Percentiles rank a stretch among this genome's conserved stretches.
phyloP scores from a whole-genome alignment of 192 early-diverging fungal species.

The Backusella westeae region DNA sequence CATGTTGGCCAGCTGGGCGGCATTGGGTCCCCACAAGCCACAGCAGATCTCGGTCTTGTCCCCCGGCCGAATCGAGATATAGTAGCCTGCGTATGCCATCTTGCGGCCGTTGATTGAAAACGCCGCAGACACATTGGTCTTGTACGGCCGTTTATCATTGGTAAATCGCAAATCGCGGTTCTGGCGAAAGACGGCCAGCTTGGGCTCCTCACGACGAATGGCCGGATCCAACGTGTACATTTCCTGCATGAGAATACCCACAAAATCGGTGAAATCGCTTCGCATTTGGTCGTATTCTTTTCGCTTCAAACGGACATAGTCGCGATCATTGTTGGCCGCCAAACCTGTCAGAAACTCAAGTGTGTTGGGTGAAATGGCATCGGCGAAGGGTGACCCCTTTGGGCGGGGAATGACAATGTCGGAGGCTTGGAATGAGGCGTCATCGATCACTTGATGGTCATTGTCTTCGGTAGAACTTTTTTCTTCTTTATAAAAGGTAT shows the following conservation, averaged over 20 bases:
- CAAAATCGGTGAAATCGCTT: slow-evolving; percentile 49
- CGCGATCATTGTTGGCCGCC: slow-evolving; percentile 48
- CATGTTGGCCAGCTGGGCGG: slow-evolving; percentile 34
- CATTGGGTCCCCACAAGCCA: slow-evolving; percentile 47
- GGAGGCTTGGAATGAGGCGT: not conserved
- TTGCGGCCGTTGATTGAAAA: slow-evolving; percentile 50
- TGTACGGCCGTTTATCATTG: slow-evolving; percentile 55
- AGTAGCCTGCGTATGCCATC: slow-evolving; percentile 50
- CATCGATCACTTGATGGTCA: not conserved
- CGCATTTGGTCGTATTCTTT: slow-evolving; percentile 30
- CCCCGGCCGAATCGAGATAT: slow-evolving; percentile 44
- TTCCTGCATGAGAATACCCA: slow-evolving; percentile 39
- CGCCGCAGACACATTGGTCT: slow-evolving; percentile 40
- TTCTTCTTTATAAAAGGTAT: not conserved
- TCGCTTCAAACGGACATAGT: slow-evolving; percentile 42
- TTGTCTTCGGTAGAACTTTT: not conserved
- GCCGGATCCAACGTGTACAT: slow-evolving; percentile 43
- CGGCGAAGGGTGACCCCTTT: slow-evolving; percentile 36
- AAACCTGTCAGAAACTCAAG: slow-evolving; percentile 48
- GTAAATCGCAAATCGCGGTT: slow-evolving; percentile 63
- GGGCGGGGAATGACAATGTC: slow-evolving; percentile 19
- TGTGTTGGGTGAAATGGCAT: slow-evolving; percentile 48
- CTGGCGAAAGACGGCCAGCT: slow-evolving; percentile 45
- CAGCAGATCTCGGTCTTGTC: slow-evolving; percentile 40
- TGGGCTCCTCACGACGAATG: slow-evolving; percentile 39